Evolutionary conservation across 495 filamentous ascomycete genomes (phyloP), one percentile per base, ranked within the genome.

Genomic region (Daldinia caldariorum): DNA sequence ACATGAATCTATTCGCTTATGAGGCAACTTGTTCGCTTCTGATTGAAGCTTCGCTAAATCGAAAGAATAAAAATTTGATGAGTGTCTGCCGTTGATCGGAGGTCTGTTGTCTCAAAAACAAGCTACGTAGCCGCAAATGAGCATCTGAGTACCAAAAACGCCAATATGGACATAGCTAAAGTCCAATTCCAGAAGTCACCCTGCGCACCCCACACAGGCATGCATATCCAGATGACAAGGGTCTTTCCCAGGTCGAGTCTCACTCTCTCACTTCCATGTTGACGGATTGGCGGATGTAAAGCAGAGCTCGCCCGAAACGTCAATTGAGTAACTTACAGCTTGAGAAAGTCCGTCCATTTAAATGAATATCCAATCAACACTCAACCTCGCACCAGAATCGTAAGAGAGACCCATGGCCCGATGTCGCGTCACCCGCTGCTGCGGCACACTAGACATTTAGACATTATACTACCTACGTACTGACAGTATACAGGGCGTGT

Each of bases 211-310:
- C 74, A 75, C 74, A 77, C 49, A 61, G 37, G 58, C 59, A 60
- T 76, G 72, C 74, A 76, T 70, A 68, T 65, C 66, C 71, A 66
- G 71, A 70, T 58, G 54, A 54, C 66, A 70, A 71, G 68, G 74
- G 63, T 72, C 53, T 59, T 61, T 32, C 53, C 39, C 59, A 53
- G 49, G 22, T 67, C 37, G 47, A 65, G 50, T 29, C 63, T 57
- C 22, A 32, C 54, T 63, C 64, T n/a, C n/a, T n/a, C n/a, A n/a
- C n/a, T n/a, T n/a, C 63, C 55, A 43, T 58, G 55, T 43, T 66
- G 56, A 41, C 57, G 70, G 70, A 69, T 66, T 72, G 70, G 65
- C 70, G 70, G 70, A 43, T 62, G 37, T 29, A 56, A 66, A 63
- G 62, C 31, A 66, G 37, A 58, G 38, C 61, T 72, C 50, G 51